These are phyloP conservation scores for Aureobasidium sp. DNA, from an alignment of 2,329 filamentous ascomycete genomes.

Conservation along the genomic window DNA sequence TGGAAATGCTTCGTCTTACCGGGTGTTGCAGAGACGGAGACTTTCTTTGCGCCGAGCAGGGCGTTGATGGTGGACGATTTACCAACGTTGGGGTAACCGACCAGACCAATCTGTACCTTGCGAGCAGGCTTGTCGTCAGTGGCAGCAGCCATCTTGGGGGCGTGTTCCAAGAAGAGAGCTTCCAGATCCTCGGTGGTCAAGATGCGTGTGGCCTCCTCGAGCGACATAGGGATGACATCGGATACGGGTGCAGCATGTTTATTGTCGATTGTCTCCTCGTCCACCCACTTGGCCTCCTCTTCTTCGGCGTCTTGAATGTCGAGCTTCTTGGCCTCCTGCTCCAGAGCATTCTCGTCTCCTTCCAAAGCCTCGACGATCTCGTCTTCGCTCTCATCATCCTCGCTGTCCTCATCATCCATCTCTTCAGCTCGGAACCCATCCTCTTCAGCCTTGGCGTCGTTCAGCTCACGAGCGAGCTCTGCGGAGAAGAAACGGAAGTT, in stretches of 20 bases:
- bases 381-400: slow-evolving; percentile 28
- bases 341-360: slow-evolving; percentile 41
- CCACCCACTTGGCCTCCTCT: slow-evolving; percentile 30
- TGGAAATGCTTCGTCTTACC: slow-evolving; percentile 99
- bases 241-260: slow-evolving; percentile 20
- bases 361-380: slow-evolving; percentile 32
- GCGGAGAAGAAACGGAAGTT: slow-evolving; percentile 96
- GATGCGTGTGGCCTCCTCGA: slow-evolving; percentile 54
- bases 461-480: slow-evolving; percentile 78
- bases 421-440: slow-evolving; percentile 32
- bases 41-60: slow-evolving; percentile 95
- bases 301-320: slow-evolving; percentile 34
- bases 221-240: slow-evolving; percentile 27
- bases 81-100: slow-evolving; percentile 97
- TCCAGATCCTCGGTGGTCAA: slow-evolving; percentile 90
- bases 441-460: slow-evolving; percentile 58
- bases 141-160: slow-evolving; percentile 42
- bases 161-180: slow-evolving; percentile 72
- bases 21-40: slow-evolving; percentile 92
- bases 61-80: slow-evolving; percentile 99
- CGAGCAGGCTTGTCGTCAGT: slow-evolving; percentile 37
- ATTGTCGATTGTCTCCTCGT: slow-evolving; percentile 29
- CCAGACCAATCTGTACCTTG: slow-evolving; percentile 84
- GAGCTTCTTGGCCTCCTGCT: slow-evolving; percentile 36
- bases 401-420: slow-evolving; percentile 35